A percentile compares a stretch with the other conserved stretches of the same genome.
phyloP scores from a whole-genome alignment of 768 basidiomycete species.

The Rhodosporidiobolus odoratus region DNA sequence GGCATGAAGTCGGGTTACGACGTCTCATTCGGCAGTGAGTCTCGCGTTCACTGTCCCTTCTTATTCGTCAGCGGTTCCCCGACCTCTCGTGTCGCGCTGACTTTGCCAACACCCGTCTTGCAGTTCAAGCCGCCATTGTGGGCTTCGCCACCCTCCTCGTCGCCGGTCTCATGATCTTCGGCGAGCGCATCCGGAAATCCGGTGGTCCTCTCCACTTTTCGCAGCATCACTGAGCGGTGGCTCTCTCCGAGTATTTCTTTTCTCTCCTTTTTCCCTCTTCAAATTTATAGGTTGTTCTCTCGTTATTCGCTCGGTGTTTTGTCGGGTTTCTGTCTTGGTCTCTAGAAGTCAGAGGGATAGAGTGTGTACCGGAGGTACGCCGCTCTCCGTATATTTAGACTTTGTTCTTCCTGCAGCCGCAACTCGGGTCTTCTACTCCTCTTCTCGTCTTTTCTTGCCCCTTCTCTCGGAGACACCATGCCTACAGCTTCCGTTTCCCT shows the following conservation, averaged over 20 bases:
- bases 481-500: neutral
- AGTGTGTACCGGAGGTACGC: no score
- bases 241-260: no score
- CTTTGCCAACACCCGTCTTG: neutral
- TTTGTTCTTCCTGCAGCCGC: no score
- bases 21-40: conserved; percentile 35
- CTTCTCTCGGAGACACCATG: neutral
- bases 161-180: conserved; percentile 18
- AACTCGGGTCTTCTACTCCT: neutral
- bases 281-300: no score
- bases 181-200: conserved; percentile 30
- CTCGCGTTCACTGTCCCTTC: no score
- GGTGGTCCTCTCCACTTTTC: conserved; percentile 35
- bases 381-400: no score
- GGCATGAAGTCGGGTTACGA: conserved; percentile 23
- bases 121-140: conserved; percentile 38
- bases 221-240: conserved; percentile 14
- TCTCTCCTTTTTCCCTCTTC: no score
- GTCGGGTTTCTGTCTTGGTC: no score
- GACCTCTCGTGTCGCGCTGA: neutral
- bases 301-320: no score
- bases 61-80: neutral
- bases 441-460: neutral
- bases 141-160: conserved; percentile 23
- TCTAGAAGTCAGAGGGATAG: no score